Percentiles rank a stretch among this genome's conserved stretches.
Conservation (phyloP, 345 rosid genomes). For the Euphorbia pulcherrima region DNA sequence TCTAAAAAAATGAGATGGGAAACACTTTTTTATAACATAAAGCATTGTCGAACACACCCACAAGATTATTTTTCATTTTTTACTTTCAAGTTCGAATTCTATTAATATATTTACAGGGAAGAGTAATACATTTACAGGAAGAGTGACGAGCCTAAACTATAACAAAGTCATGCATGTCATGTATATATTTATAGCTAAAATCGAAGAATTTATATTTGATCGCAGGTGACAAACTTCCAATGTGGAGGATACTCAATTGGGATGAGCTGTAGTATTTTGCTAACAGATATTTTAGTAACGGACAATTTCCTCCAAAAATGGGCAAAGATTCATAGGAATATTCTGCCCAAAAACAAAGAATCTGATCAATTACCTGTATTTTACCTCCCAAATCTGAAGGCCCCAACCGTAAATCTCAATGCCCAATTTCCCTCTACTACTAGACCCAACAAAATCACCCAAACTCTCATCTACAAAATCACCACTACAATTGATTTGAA, state of each 20-base stretch:
- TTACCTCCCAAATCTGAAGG: slow-evolving; percentile 44
- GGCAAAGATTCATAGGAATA: slow-evolving; percentile 47
- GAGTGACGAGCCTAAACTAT: too few species aligned
- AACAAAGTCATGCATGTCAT: too few species aligned
- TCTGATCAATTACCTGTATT: slow-evolving; percentile 40
- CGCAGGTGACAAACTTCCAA: slow-evolving; percentile 73
- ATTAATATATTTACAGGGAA: too few species aligned
- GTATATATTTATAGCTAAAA: too few species aligned
- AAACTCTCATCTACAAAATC: slow-evolving; percentile 31
- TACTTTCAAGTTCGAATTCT: too few species aligned
- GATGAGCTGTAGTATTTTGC: slow-evolving; percentile 66
- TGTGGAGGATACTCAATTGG: slow-evolving; percentile 90
- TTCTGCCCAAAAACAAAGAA: slow-evolving; percentile 19
- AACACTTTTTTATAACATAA: too few species aligned
- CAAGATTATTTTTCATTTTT: too few species aligned
- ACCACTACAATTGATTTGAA: background rate
- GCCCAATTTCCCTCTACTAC: slow-evolving; percentile 26
- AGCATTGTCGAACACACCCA: too few species aligned
- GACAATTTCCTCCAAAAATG: slow-evolving; percentile 50
- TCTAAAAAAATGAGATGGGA: too few species aligned
- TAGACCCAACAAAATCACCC: slow-evolving; percentile 30
- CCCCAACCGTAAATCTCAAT: background rate
- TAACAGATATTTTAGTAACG: slow-evolving; percentile 49
- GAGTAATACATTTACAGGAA: too few species aligned
- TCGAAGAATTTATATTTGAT: too few species aligned